phyloP scores from a whole-genome alignment of 169 alveolate species.

The Amoebophrya sp. region DNA sequence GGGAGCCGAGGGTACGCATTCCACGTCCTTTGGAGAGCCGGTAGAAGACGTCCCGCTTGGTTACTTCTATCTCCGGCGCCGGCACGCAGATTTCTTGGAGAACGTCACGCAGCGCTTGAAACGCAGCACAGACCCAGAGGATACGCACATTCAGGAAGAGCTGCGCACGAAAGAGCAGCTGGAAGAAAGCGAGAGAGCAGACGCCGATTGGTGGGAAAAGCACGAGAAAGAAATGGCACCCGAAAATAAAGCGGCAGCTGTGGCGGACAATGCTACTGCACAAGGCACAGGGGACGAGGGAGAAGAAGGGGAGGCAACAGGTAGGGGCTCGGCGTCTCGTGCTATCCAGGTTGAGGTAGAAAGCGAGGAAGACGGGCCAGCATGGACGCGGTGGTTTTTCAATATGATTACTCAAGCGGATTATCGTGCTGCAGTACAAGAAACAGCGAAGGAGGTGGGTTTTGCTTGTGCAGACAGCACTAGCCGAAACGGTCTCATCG shows the following conservation, averaged over 20 bases:
- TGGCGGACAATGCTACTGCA: too few relatives aligned
- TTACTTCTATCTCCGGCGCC: not conserved
- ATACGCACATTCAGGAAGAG: not conserved
- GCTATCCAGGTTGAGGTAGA: too few relatives aligned
- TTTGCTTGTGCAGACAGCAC: not conserved
- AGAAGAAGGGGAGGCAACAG: too few relatives aligned
- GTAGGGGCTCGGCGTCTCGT: too few relatives aligned
- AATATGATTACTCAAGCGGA: not conserved
- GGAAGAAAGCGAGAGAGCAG: not conserved
- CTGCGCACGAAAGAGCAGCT: not conserved
- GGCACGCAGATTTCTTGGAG: not conserved
- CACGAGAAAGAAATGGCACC: too few relatives aligned
- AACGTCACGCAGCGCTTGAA: not conserved
- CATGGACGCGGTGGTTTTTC: not conserved
- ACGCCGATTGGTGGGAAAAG: not conserved
- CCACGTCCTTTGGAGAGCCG: too few relatives aligned
- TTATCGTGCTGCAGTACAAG: not conserved
- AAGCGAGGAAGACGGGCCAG: not conserved
- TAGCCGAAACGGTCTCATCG: not conserved
- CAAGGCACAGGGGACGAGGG: too few relatives aligned
- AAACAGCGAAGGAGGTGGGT: not conserved
- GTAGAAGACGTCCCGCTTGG: not conserved
- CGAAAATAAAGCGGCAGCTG: too few relatives aligned
- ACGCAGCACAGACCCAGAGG: too few relatives aligned
- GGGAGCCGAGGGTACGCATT: too few relatives aligned